Conservation (phyloP, 139 green algal species). For the Mychonastes homosphaera region DNA sequence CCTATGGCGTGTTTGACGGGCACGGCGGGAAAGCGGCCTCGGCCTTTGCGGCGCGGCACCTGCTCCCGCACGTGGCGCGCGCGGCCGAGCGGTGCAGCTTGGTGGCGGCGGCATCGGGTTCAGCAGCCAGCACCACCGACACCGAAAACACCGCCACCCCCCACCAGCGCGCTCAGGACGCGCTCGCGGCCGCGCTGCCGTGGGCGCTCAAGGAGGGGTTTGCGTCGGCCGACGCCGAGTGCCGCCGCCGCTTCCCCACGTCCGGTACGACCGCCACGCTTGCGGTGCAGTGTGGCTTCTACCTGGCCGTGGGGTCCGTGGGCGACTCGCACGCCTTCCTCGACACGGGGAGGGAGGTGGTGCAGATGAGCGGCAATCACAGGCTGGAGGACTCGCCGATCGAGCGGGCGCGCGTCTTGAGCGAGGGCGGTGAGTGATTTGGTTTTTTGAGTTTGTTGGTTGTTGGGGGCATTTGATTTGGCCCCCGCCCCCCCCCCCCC, state of each 20-base stretch:
- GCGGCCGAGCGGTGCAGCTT: too few species aligned
- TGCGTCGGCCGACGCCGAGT: slow-evolving; percentile 26
- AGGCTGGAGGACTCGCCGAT: too few species aligned
- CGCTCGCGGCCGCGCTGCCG: background rate
- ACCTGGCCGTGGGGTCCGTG: slow-evolving; percentile 71
- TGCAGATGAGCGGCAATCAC: slow-evolving; percentile 32
- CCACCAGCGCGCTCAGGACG: background rate
- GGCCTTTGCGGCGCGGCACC: slow-evolving; percentile 25
- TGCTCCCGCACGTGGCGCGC: slow-evolving; percentile 26
- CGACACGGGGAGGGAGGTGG: slow-evolving; percentile 68
- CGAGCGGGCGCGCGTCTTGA: too few species aligned
- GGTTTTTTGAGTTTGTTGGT: too few species aligned
- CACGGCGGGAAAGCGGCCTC: slow-evolving; percentile 31
- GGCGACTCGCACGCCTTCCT: slow-evolving; percentile 77
- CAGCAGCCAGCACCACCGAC: slow-evolving; percentile 12
- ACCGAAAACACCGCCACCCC: background rate
- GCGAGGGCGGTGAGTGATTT: too few species aligned
- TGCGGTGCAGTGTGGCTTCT: slow-evolving; percentile 55
- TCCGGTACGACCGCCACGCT: slow-evolving; percentile 72
- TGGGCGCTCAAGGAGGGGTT: slow-evolving; percentile 42
- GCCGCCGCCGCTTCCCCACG: slow-evolving; percentile 22
- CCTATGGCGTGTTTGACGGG: slow-evolving; percentile 46
- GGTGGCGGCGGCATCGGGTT: too few species aligned
- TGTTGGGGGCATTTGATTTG: too few species aligned
- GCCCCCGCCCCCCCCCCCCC: background rate